phyloP scores from a whole-genome alignment of 495 filamentous ascomycete genomes.

The Usnea hakonensis region DNA sequence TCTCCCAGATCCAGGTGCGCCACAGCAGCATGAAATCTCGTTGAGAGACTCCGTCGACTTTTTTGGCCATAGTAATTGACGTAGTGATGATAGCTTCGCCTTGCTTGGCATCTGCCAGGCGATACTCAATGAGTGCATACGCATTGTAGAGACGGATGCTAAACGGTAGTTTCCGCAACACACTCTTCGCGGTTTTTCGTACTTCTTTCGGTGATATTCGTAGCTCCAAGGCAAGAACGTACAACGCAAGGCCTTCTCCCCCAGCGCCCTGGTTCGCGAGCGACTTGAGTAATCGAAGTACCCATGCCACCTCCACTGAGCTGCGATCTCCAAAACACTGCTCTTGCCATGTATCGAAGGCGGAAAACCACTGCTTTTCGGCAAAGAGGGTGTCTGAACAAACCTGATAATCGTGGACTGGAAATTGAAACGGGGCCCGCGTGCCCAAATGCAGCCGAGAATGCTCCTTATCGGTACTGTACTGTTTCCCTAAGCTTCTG shows the following conservation, averaged over 20 bases:
- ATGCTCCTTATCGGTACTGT: neutral
- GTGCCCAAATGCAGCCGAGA: neutral
- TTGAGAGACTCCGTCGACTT: conserved; percentile 32
- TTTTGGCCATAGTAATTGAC: conserved; percentile 49
- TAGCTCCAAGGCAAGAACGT: conserved; percentile 62
- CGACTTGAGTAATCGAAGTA: conserved; percentile 45
- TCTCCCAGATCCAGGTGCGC: conserved; percentile 66
- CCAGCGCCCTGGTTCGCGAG: conserved; percentile 38
- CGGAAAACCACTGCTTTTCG: conserved; percentile 37
- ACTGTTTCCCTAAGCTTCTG: neutral
- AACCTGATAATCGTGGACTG: conserved; percentile 13
- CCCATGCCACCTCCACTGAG: conserved; percentile 40
- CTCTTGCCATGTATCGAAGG: conserved; percentile 32
- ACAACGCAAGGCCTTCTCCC: conserved; percentile 56
- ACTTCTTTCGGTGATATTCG: conserved; percentile 46
- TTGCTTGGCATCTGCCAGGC: conserved; percentile 43
- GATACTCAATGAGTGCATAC: conserved; percentile 65
- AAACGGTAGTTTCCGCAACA: conserved; percentile 59
- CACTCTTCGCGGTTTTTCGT: conserved; percentile 61
- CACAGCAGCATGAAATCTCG: conserved; percentile 51
- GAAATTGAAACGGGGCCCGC: conserved; percentile 12
- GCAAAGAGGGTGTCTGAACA: conserved; percentile 37
- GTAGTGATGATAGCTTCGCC: conserved; percentile 60
- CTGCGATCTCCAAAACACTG: conserved; percentile 18
- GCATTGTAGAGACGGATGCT: conserved; percentile 68